Evolutionary conservation across 208 protist genomes (phyloP).

Genomic region (Trypanosomatidae sp.): DNA sequence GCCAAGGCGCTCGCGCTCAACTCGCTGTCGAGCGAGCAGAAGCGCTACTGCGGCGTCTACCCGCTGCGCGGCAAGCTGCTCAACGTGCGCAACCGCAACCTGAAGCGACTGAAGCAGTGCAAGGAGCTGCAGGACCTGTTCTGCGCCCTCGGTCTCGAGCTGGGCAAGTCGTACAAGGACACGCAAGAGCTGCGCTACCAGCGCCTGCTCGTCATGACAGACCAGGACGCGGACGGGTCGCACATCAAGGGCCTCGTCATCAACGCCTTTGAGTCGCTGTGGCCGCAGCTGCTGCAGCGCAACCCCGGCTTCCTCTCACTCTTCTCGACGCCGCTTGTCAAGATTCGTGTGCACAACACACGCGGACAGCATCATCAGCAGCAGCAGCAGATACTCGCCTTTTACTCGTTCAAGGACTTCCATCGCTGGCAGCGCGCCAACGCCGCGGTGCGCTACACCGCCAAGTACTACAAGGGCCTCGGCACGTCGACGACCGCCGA

Average conservation of each 20-base stretch:
- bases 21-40: constrained; percentile 93
- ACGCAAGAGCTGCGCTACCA: constrained; percentile 96
- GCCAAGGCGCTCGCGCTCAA: constrained; percentile 96
- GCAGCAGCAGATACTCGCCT: constrained; percentile 66
- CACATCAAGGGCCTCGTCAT: constrained; percentile 99
- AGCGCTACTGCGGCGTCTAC: constrained; percentile 96
- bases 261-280: constrained; percentile 99
- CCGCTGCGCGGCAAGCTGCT: constrained; percentile 96
- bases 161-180: constrained; percentile 64
- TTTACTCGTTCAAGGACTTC: constrained; percentile 98
- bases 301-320: constrained; percentile 80
- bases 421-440: constrained; percentile 88
- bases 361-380: constrained; percentile 4
- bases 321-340: constrained; percentile 99
- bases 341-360: constrained; percentile 82
- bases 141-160: constrained; percentile 60
- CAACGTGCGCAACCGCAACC: constrained; percentile 94
- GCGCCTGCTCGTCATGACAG: constrained; percentile 99
- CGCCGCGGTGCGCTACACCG: constrained; percentile 42
- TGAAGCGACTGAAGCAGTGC: constrained; percentile 87
- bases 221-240: constrained; percentile 99
- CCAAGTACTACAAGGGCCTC: constrained; percentile 99
- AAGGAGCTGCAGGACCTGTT: constrained; percentile 90
- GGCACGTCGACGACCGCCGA: constrained; percentile 95
- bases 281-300: constrained; percentile 93